Base-by-base conservation (phyloP, 768 basidiomycete genomes). In the Amanita fuliginea region DNA sequence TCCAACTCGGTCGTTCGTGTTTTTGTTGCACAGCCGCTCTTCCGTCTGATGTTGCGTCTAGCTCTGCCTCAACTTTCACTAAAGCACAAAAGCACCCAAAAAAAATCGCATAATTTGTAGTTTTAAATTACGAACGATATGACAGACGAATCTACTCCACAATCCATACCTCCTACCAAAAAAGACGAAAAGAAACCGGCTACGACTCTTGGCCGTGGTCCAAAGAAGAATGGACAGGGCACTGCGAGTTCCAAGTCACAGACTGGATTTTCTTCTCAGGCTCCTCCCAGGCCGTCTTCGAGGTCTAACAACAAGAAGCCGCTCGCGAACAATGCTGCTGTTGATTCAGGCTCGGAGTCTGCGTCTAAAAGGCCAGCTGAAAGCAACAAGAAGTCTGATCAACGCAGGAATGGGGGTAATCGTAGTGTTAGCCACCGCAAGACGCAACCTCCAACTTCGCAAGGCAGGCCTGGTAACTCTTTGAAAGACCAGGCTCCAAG, bases 101-200 rank as follows among this genome's bases (percentile, higher is more conserved):
- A 72, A 24, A 69, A 75, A 63, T 66, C 61, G 56, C 57, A 64
- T 64, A 75, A 69, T 67, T 64, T 60, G 59, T 55, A 57, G 68
- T 62, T 56, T 60, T 62, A 68, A 73, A 63, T 80, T 74, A 89
- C 81, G 83, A 86, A 78, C 83, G 78, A 81, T 67, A 90, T 90
- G 87, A 86, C 83, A 65, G 87, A 90, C 75, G 81, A 86, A 74
- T 70, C 73, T 62, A 73, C 73, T 66, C 71, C 76, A 61, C 79
- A 76, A 67, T 64, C 72, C 55, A 75, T 74, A 61, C 66, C 69
- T 61, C 67, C 69, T 49, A 62, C 69, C 53, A 85, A 75, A 75
- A 84, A 76, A 71, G 86, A 88, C 61, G 84, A 86, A 64, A 86
- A 76, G 75, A 86, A 79, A 70, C 67, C 74, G 49, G 51, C 70